These are phyloP conservation scores for Mycena pura DNA, from an alignment of 768 basidiomycete genomes.

Conservation along the genomic window DNA sequence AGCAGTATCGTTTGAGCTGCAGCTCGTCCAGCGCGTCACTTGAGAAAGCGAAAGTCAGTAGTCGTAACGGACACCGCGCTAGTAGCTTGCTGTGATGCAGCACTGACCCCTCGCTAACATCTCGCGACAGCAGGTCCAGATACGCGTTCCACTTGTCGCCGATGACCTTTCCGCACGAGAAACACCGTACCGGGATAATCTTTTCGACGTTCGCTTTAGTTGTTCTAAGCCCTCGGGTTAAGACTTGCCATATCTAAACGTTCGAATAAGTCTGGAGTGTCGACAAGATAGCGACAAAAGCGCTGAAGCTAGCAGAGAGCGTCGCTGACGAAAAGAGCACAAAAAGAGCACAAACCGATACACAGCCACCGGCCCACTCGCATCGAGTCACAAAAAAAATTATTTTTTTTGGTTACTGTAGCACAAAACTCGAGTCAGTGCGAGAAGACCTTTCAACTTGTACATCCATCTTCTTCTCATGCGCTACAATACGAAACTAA, in stretches of 20 bases:
- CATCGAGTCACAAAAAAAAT: no score
- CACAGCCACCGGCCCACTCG: neutral
- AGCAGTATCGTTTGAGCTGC: slow-evolving; percentile 93
- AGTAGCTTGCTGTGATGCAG: neutral
- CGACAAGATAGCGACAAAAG: no score
- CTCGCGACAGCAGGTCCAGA: slow-evolving; percentile 78
- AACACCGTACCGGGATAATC: slow-evolving; percentile 97
- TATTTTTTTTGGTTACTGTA: no score
- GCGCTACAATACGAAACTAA: slow-evolving; percentile 26
- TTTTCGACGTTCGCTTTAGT: no score
- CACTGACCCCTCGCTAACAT: slow-evolving; percentile 87
- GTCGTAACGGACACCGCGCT: neutral
- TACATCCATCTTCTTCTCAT: neutral
- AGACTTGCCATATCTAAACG: slow-evolving; percentile 15
- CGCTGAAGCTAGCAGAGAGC: no score
- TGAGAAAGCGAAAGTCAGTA: slow-evolving; percentile 4
- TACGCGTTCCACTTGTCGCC: slow-evolving; percentile 96
- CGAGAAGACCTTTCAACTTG: no score
- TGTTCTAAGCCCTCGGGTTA: no score
- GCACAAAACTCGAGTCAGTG: neutral
- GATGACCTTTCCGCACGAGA: slow-evolving; percentile 96
- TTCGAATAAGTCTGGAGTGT: no score
- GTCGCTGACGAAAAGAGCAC: neutral
- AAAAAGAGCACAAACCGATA: neutral
- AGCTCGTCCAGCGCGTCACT: slow-evolving; percentile 92